These are phyloP conservation scores for Silene latifolia DNA, from an alignment of 148 eudicot genomes.

Conservation along the genomic window DNA sequence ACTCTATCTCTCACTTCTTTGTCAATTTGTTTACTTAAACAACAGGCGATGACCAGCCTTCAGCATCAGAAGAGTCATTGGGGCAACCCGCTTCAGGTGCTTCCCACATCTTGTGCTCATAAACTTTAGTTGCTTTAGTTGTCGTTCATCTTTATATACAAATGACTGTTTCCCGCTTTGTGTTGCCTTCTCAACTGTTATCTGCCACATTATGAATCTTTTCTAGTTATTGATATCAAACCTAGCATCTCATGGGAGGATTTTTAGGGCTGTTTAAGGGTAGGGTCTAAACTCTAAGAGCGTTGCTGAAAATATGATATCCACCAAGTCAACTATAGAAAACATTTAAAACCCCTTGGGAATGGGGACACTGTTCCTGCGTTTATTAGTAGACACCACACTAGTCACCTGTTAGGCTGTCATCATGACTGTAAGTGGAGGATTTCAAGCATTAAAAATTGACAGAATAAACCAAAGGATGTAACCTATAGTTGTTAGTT, in stretches of 20 bases:
- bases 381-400: background rate
- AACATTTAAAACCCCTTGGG: background rate
- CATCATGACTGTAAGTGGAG: background rate
- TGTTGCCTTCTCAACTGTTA: background rate
- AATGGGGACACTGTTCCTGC: background rate
- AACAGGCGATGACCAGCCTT: constrained; percentile 53
- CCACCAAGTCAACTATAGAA: background rate
- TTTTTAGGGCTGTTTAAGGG: background rate
- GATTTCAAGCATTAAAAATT: background rate
- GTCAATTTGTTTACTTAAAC: constrained; percentile 10
- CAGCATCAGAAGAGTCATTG: constrained; percentile 30
- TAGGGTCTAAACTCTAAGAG: background rate
- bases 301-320: background rate
- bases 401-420: no score
- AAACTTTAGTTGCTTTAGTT: constrained; percentile 2
- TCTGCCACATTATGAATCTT: background rate
- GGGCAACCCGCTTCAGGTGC: constrained; percentile 40
- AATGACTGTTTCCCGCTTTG: background rate
- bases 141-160: background rate
- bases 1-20: background rate
- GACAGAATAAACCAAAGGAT: background rate
- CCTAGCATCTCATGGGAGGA: background rate
- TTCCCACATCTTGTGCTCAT: constrained; percentile 12
- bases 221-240: background rate
- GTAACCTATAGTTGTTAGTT: background rate